These are phyloP conservation scores for Crucibulum laeve DNA, from an alignment of 768 basidiomycete species.

Conservation along the genomic window DNA sequence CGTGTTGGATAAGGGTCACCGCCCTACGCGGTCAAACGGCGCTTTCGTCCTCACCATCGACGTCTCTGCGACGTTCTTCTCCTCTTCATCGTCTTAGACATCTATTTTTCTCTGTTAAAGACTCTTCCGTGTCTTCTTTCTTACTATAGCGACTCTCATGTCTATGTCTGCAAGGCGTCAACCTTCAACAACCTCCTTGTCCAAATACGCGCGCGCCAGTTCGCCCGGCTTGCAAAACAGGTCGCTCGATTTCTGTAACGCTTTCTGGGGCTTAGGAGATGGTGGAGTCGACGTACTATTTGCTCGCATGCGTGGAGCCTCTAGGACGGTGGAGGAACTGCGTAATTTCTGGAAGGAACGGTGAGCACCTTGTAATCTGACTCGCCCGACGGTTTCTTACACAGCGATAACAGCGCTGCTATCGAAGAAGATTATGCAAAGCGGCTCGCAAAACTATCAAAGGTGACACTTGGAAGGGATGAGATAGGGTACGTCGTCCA, in stretches of 20 bases:
- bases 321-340: slow-evolving; percentile 86
- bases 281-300: slow-evolving; percentile 89
- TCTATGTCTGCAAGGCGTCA: slow-evolving; percentile 73
- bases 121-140: slow-evolving; percentile 4
- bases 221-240: slow-evolving; percentile 45
- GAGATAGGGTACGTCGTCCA: slow-evolving; percentile 82
- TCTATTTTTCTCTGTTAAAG: background rate
- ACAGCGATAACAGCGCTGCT: slow-evolving; percentile 45
- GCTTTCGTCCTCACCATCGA: background rate
- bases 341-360: slow-evolving; percentile 90
- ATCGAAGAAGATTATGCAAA: slow-evolving; percentile 98
- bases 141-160: slow-evolving; percentile 3
- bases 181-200: slow-evolving; percentile 77
- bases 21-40: background rate
- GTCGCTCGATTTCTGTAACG: slow-evolving; percentile 89
- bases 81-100: slow-evolving; percentile 2
- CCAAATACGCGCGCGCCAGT: slow-evolving; percentile 57
- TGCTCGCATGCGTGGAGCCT: slow-evolving; percentile 82
- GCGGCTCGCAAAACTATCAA: slow-evolving; percentile 74
- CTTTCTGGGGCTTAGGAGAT: slow-evolving; percentile 90
- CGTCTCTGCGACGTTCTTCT: background rate
- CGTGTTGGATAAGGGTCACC: background rate
- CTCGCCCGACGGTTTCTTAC: background rate
- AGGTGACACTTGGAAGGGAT: slow-evolving; percentile 72
- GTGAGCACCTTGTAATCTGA: slow-evolving; percentile 37